Base-by-base conservation (phyloP, 805 yeast species). In the Candida peoriensis region DNA sequence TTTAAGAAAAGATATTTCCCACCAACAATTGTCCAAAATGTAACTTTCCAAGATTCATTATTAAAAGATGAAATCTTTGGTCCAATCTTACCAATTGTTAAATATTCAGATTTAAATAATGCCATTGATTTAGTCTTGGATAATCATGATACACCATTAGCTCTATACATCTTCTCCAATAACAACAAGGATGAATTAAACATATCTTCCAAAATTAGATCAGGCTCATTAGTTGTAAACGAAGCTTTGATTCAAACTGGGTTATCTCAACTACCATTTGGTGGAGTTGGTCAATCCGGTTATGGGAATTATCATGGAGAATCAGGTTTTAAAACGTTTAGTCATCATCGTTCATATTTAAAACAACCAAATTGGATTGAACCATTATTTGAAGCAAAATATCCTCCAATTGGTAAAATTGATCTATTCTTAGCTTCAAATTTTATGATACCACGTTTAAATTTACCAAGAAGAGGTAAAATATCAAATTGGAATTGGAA, bases 261-360 rank as follows among this genome's bases (percentile, higher is more conserved):
- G 1, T 67, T 82, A 34, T 39, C 67, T 6, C 68, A 69, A 32
- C 74, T 85, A 4, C 97, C 97, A 18, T 90, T 89, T 60, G 97
- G 97, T 22, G 97, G 97, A 17, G 63, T 89, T 37, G 96, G 97
- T 11, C 55, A 55, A 12, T 85, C 96, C 0, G 97, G 97, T 1
- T 63, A 66, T 38, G 97, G 97, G 9, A 61, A 70, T 22, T 88
- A 87, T 60, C 96, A 88, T 54, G 96, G 96, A 4, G 61, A 59
- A 42, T 68, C 61, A 54, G 81, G 88, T 8, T 70, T 78, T 38
- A 30, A 32, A 22, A 19, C 41, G 4, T 89, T 89, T 52, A 72
- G 87, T 2, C 95, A 85, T 56, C 74, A 74, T 52, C 72, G 95
- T 48, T 72, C 88, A 0, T 64, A 78, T 3, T 54, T 84, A 44